phyloP scores from a whole-genome alignment of 139 green algal species.

The Haematococcus lacustris region DNA sequence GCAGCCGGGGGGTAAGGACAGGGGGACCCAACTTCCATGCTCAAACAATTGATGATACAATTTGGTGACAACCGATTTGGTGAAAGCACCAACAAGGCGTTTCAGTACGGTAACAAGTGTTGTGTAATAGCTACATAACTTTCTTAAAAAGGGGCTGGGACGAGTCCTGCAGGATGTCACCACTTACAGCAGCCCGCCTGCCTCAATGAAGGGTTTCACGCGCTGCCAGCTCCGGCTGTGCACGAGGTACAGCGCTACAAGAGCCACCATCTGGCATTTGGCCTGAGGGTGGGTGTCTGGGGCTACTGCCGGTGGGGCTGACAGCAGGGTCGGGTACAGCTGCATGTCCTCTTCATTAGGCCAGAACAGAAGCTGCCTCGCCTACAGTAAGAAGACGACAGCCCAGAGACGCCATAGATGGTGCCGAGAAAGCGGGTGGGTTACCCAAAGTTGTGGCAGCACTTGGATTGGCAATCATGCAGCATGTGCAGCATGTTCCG shows the following conservation, averaged over 20 bases:
- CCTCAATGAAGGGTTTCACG: slow-evolving; percentile 36
- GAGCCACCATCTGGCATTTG: slow-evolving; percentile 13
- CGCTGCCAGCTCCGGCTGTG: slow-evolving; percentile 23
- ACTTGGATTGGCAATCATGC: neutral
- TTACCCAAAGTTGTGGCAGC: too few relatives aligned
- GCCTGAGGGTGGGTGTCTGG: slow-evolving; percentile 14
- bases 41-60: neutral
- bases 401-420: too few relatives aligned
- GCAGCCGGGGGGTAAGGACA: neutral
- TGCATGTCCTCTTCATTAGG: slow-evolving; percentile 27
- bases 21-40: neutral
- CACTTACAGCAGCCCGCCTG: slow-evolving; percentile 26
- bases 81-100: neutral
- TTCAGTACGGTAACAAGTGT: neutral
- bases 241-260: slow-evolving; percentile 31
- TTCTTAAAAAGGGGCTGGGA: neutral
- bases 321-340: slow-evolving; percentile 28
- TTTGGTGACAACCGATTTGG: neutral
- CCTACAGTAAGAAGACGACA: slow-evolving; percentile 14
- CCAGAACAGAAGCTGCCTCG: slow-evolving; percentile 23
- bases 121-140: neutral
- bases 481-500: neutral
- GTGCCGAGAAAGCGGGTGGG: too few relatives aligned
- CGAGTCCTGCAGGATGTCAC: neutral
- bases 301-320: slow-evolving; percentile 7